Conservation (phyloP, 441 rosid species). For the Metrosideros polymorpha region DNA sequence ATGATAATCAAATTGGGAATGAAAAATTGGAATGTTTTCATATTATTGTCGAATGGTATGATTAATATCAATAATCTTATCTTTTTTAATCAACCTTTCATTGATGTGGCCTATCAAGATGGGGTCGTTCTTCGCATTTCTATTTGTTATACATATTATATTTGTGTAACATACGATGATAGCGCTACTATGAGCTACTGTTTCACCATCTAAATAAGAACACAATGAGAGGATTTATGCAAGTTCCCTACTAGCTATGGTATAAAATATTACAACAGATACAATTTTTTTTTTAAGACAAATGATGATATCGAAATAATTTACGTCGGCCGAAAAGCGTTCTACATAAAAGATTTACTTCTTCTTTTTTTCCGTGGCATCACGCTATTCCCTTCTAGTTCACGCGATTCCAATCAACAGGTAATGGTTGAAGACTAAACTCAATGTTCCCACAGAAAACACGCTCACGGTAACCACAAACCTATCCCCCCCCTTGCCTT, state of each 20-base stretch:
- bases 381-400: neutral
- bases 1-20: neutral
- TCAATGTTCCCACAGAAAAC: neutral
- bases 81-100: neutral
- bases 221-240: neutral
- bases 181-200: neutral
- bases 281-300: neutral
- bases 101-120: neutral
- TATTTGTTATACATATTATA: neutral
- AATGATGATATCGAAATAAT: neutral
- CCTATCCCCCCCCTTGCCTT: neutral
- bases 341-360: neutral
- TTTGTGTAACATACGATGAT: too few species aligned
- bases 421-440: neutral
- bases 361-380: neutral
- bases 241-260: neutral
- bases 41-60: neutral
- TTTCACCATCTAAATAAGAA: neutral
- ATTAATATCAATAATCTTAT: neutral
- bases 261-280: too few species aligned
- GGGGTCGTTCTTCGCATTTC: neutral
- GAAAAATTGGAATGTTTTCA: neutral
- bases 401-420: neutral
- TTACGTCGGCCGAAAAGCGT: neutral
- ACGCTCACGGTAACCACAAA: neutral